Base-by-base conservation (phyloP, 2,329 filamentous ascomycete species). In the Hypoxylon sp. region DNA sequence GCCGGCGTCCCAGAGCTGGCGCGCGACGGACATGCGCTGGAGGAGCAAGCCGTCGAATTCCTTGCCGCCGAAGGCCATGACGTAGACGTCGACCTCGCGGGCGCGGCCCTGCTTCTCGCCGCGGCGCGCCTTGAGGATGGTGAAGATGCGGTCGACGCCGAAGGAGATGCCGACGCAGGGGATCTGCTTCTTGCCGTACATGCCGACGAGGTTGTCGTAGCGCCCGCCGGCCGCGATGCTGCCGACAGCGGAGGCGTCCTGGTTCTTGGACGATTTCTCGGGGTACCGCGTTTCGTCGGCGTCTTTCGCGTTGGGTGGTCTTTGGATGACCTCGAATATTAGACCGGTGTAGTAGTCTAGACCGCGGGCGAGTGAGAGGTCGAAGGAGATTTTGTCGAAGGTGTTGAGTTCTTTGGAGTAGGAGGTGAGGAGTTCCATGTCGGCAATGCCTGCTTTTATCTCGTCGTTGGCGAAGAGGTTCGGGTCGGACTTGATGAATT, bases 151-250 rank as follows among this genome's bases (percentile, higher is more conserved):
- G 79, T 98, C 95, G 51, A 97, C 93, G 59, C 95, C 95, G 76
- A 98, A 97, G 1, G 94, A 97, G 71, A 97, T 92, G 68, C 92
- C 92, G 5, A 96, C 91, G 72, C 92, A 95, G n/a, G 93, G 95
- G 60, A 97, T 93, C 76, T 94, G 90, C 21, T 84, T 87, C 81
- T 94, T 95, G 73, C 90, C 90, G 60, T 97, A 97, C 93, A 97
- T 97, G 81, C 92, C 92, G 4, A 97, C 95, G 3, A 97, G 86
- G 76, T 96, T 91, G 79, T 97, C 95, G 79, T 97, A 97, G 66
- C 94, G 90, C 46, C 94, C 93, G 75, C 94, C 94, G 3, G 94
- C 94, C 46, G 94, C 94, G 30, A 92, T 85, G 68, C 87, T 90
- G 51, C 90, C 90, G 11, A 70, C 74, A 90, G 56, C 62, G 90